These are phyloP conservation scores for Plectosphaerella plurivora DNA, from an alignment of 2,329 filamentous ascomycete genomes.

Conservation along the genomic window DNA sequence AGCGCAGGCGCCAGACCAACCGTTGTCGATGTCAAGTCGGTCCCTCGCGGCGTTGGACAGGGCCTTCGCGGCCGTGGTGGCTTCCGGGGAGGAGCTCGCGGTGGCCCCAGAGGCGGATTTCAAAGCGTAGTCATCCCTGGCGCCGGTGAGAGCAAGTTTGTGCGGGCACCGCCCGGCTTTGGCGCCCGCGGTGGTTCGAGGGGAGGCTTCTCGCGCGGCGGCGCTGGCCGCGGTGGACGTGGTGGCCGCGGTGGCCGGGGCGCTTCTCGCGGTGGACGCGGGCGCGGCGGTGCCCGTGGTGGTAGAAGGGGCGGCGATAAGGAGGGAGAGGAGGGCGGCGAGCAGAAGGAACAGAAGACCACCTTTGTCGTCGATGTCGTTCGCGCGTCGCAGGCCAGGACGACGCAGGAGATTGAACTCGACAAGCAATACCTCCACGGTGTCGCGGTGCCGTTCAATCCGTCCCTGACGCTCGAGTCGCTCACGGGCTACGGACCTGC, in stretches of 20 bases:
- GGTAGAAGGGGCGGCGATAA: slow-evolving; percentile 8
- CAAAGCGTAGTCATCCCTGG: not conserved
- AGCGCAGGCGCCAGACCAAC: slow-evolving; percentile 17
- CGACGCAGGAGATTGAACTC: slow-evolving; percentile 18
- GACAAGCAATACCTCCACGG: slow-evolving; percentile 17
- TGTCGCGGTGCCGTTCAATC: slow-evolving; percentile 21
- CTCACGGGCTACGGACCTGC: slow-evolving; percentile 24
- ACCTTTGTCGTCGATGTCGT: slow-evolving; percentile 7
- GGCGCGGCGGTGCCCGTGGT: slow-evolving; percentile 10
- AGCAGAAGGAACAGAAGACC: slow-evolving; percentile 6
- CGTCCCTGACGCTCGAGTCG: slow-evolving; percentile 28
- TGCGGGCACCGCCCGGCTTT: slow-evolving; percentile 8
- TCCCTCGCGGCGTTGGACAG: slow-evolving; percentile 17
- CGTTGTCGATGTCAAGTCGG: slow-evolving; percentile 33
- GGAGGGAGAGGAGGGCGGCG: slow-evolving; percentile 5
- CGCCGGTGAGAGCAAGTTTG: slow-evolving; percentile 3
- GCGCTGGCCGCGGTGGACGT: slow-evolving; percentile 7
- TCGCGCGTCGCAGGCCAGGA: slow-evolving; percentile 10
- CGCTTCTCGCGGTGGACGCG: slow-evolving; percentile 7
- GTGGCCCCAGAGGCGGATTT: not conserved
- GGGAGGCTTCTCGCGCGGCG: slow-evolving; percentile 7
- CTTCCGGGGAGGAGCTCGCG: slow-evolving; percentile 14
- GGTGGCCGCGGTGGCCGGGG: slow-evolving; percentile 16
- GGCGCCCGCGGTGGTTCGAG: not conserved
- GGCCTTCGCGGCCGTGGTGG: slow-evolving; percentile 19